phyloP scores from a whole-genome alignment of 2,329 filamentous ascomycete genomes.

The Aureobasidium sp. region DNA sequence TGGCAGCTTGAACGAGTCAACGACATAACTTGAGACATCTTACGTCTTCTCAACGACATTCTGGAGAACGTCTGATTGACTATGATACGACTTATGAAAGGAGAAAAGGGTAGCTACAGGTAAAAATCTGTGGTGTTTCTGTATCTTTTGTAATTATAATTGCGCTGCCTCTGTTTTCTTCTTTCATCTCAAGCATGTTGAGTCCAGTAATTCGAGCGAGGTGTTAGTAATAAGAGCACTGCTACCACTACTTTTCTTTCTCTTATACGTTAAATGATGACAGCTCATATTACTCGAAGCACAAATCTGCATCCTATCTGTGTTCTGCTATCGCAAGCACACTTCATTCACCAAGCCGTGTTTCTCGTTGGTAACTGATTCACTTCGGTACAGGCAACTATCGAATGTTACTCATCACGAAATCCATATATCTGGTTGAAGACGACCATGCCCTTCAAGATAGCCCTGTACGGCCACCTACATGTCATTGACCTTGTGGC shows the following conservation, averaged over 20 bases:
- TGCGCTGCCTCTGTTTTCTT: not conserved
- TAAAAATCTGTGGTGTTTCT: slow-evolving; percentile 11
- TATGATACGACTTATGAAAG: slow-evolving; percentile 11
- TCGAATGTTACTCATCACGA: not conserved
- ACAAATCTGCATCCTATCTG: not conserved
- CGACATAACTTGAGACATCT: not conserved
- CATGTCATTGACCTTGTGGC: not conserved
- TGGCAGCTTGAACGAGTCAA: not conserved
- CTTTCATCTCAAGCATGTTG: not conserved
- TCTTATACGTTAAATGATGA: not conserved
- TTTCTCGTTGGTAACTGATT: not conserved
- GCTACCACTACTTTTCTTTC: not conserved
- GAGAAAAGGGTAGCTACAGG: not conserved
- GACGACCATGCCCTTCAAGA: not conserved
- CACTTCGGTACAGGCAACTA: not conserved
- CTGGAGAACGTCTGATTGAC: not conserved
- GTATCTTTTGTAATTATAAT: slow-evolving; percentile 13
- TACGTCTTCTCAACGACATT: not conserved
- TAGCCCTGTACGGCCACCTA: not conserved
- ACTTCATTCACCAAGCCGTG: not conserved
- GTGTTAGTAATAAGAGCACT: not conserved
- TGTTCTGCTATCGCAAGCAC: not conserved
- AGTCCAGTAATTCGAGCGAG: not conserved
- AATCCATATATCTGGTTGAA: not conserved
- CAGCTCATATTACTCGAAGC: not conserved